Conservation (phyloP, 352 stramenopile species). For the Pythium sukuiense region DNA sequence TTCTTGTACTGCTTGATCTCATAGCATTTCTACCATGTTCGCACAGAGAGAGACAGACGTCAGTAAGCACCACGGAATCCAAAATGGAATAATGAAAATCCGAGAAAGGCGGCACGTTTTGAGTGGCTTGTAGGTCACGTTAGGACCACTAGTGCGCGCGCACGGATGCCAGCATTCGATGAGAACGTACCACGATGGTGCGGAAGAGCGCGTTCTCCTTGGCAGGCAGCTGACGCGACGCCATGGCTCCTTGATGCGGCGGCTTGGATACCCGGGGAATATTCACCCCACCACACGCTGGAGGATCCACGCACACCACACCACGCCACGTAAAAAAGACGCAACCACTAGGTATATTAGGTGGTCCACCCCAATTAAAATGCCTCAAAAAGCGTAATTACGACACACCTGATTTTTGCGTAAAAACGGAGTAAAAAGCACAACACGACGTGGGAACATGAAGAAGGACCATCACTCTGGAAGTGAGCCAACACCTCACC, state of each 20-base stretch:
- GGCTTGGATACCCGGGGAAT: slow-evolving; percentile 2
- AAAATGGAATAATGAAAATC: no score
- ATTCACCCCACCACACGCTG: slow-evolving; percentile 15
- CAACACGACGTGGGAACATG: neutral
- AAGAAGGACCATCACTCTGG: neutral
- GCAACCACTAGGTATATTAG: slow-evolving; percentile 4
- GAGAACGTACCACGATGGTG: slow-evolving; percentile 87
- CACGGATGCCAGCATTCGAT: neutral
- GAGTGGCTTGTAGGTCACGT: neutral
- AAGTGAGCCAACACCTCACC: neutral
- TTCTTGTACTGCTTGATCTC: slow-evolving; percentile 99
- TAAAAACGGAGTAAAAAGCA: slow-evolving; percentile 9
- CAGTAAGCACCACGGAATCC: no score
- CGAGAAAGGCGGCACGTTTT: slow-evolving; percentile 5
- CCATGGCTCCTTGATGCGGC: slow-evolving; percentile 28
- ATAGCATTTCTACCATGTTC: slow-evolving; percentile 90
- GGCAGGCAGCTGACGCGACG: slow-evolving; percentile 82
- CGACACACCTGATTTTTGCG: slow-evolving; percentile 1
- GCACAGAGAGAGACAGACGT: no score
- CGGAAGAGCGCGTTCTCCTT: slow-evolving; percentile 97
- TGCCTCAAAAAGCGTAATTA: neutral
- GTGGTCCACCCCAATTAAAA: slow-evolving; percentile 3
- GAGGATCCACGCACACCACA: slow-evolving; percentile 16
- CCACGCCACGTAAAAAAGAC: slow-evolving; percentile 1
- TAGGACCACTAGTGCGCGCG: slow-evolving; percentile 7